Evolutionary conservation across 1,284 basidiomycete species (phyloP), one percentile per base, ranked within the genome.

Genomic region (Neolentinus lepideus): DNA sequence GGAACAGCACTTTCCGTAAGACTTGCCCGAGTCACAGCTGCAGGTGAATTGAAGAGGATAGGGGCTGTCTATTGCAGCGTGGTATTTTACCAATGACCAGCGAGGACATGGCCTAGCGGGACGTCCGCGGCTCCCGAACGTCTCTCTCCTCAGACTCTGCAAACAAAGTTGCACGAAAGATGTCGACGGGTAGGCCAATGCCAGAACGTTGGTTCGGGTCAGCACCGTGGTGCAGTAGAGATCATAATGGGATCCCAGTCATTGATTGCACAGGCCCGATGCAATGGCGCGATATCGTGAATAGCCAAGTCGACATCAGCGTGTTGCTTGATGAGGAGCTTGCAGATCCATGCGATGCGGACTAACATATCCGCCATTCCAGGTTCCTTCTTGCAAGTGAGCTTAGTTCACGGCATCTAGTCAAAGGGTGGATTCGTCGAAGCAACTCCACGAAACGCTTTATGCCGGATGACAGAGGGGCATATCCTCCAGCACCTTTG

Each of bases 261-360:
- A 8, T 54, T 6, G 16, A 33, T 35, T 56, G 33, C 38, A 38
- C 36, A 21, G 11, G 56, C 56, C n/a, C 51, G 25, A 38, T 29
- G 22, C 19, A 57, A 14, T 22, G 58, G 58, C 14, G 45, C 52
- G 35, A 33, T 54, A 19, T 56, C 58, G 43, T 46, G 25, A 22
- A 43, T 48, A 21, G 24, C 36, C 35, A 31, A n/a, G 43, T 59
- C 48, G 19, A 57, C 36, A 26, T 59, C 56, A 11, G 56, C 55
- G 50, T 59, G 58, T 26, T 59, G 58, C 43, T 59, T 52, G 43
- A 59, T 57, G 25, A 59, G 6, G 8, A 43, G 16, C 19, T 43
- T 43, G 38, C 38, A 43, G 4, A 43, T 16, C 38, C 38, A 43
- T 4, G 38, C 38, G 16, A 43, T 43, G 6, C 38, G 38, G 38